Evolutionary conservation across 139 green algal genomes (phyloP).

Genomic region (Tetratostichococcus sp.): DNA sequence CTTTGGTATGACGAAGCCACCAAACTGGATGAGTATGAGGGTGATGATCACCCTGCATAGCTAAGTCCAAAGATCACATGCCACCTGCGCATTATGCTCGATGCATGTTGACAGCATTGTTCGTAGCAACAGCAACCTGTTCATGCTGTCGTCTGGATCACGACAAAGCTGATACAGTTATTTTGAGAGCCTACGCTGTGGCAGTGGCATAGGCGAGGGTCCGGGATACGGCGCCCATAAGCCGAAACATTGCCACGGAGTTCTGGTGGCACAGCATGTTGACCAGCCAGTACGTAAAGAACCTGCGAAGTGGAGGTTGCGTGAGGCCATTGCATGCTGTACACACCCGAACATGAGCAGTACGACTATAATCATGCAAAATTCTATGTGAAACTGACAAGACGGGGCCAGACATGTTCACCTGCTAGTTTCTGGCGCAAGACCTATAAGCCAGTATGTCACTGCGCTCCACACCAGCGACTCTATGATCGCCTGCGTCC

Average conservation of each 20-base stretch:
- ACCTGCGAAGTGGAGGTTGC: conserved; percentile 14
- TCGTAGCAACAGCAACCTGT: too few species aligned
- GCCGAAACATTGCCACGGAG: conserved; percentile 33
- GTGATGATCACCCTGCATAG: neutral
- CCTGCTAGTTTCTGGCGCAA: neutral
- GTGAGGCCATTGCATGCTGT: too few species aligned
- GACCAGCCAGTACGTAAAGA: conserved; percentile 41
- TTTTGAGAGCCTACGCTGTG: neutral
- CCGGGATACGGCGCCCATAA: conserved; percentile 22
- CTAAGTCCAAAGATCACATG: too few species aligned
- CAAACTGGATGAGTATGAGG: conserved; percentile 14
- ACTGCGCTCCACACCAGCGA: neutral
- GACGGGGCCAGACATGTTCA: neutral
- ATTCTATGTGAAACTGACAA: too few species aligned
- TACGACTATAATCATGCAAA: too few species aligned
- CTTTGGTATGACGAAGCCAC: conserved; percentile 27
- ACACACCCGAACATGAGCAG: too few species aligned
- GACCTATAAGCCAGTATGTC: neutral
- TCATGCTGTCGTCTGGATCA: too few species aligned
- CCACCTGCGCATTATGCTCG: neutral
- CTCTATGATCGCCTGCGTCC: neutral
- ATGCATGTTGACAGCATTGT: neutral
- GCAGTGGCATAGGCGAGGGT: neutral
- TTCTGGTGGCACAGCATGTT: conserved; percentile 18
- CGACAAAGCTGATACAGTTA: too few species aligned